Evolutionary conservation across 2,329 filamentous ascomycete species (phyloP).

Genomic region (Trichoderma aggressivum): DNA sequence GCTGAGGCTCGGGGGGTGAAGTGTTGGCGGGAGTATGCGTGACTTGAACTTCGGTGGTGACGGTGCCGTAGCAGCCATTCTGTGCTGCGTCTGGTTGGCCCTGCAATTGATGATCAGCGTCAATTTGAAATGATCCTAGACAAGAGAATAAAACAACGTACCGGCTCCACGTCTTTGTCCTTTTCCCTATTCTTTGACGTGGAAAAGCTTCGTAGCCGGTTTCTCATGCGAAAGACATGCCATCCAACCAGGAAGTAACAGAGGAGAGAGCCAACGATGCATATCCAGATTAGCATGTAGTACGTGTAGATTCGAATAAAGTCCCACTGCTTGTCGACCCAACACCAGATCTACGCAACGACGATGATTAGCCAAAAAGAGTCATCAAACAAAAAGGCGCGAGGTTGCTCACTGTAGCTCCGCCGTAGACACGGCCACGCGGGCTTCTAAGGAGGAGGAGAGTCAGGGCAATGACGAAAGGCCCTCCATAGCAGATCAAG

Average conservation of each 20-base stretch:
- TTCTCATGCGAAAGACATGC: slow-evolving; percentile 57
- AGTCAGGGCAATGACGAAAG: slow-evolving; percentile 63
- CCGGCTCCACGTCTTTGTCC: slow-evolving; percentile 32
- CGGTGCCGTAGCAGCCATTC: slow-evolving; percentile 46
- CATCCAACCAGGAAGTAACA: slow-evolving; percentile 58
- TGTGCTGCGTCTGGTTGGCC: slow-evolving; percentile 28
- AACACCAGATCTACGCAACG: slow-evolving; percentile 55
- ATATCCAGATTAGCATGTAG: slow-evolving; percentile 60
- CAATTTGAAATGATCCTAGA: neutral
- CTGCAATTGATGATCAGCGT: slow-evolving; percentile 19
- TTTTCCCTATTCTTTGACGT: slow-evolving; percentile 32
- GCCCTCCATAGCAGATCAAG: slow-evolving; percentile 67
- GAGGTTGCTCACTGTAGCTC: slow-evolving; percentile 48
- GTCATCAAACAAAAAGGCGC: neutral
- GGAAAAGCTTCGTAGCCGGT: slow-evolving; percentile 53
- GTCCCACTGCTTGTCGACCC: slow-evolving; percentile 55
- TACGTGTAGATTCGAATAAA: slow-evolving; percentile 58
- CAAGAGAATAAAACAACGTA: slow-evolving; percentile 19
- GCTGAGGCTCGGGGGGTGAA: slow-evolving; percentile 26
- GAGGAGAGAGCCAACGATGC: slow-evolving; percentile 51
- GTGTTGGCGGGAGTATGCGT: slow-evolving; percentile 30
- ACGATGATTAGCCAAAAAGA: neutral
- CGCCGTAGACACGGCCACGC: slow-evolving; percentile 48
- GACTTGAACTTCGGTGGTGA: slow-evolving; percentile 52
- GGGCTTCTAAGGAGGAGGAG: slow-evolving; percentile 55